phyloP scores from a whole-genome alignment of 768 basidiomycete genomes.

The Amylocystis lapponica region DNA sequence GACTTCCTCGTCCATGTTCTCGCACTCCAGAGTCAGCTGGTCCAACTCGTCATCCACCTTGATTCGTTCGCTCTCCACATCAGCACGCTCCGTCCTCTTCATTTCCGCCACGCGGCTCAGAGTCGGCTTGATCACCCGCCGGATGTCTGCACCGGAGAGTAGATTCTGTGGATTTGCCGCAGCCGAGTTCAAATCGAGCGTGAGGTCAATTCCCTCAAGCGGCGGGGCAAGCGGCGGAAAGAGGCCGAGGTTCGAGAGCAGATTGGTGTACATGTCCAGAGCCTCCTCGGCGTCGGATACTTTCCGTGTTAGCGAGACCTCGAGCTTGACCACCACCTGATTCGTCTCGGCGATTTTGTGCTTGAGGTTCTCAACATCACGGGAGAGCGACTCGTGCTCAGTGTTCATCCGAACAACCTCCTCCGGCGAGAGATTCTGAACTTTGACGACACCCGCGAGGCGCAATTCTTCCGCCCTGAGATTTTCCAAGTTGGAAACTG shows the following conservation, averaged over 20 bases:
- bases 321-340: constrained; percentile 67
- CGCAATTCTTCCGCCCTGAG: constrained; percentile 59
- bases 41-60: constrained; percentile 82
- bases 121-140: constrained; percentile 71
- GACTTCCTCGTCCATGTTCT: constrained; percentile 77
- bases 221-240: constrained; percentile 71
- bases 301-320: constrained; percentile 78
- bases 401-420: constrained; percentile 90
- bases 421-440: constrained; percentile 86
- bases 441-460: constrained; percentile 63
- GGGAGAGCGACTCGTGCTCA: constrained; percentile 74
- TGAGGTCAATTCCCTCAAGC: constrained; percentile 68
- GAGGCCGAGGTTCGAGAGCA: constrained; percentile 70
- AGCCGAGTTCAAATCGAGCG: constrained; percentile 76
- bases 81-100: constrained; percentile 62
- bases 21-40: constrained; percentile 66
- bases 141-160: constrained; percentile 62
- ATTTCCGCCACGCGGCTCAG: constrained; percentile 66
- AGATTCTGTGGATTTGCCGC: constrained; percentile 65
- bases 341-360: constrained; percentile 71
- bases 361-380: constrained; percentile 71
- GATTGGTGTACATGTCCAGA: constrained; percentile 69
- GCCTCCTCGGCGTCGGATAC: constrained; percentile 79
- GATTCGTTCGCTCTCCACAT: constrained; percentile 72
- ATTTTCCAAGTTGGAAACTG: constrained; percentile 58